These are phyloP conservation scores for Beauveria asiatica DNA, from an alignment of 2,329 filamentous ascomycete species.

Conservation along the genomic window DNA sequence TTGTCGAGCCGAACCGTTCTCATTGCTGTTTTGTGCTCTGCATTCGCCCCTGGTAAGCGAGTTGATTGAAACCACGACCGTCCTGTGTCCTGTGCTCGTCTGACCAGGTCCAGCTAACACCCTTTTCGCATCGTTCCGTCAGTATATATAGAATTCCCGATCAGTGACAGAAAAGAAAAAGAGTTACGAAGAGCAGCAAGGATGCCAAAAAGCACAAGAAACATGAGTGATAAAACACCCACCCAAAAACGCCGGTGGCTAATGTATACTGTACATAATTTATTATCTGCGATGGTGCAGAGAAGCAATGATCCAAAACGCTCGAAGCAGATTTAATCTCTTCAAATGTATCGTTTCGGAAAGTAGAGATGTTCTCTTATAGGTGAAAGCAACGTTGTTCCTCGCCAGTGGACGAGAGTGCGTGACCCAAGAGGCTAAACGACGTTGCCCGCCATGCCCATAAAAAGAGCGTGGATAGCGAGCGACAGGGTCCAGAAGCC, in stretches of 20 bases:
- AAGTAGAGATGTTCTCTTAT: neutral
- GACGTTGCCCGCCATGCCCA: slow-evolving; percentile 84
- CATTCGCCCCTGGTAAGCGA: neutral
- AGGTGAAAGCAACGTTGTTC: neutral
- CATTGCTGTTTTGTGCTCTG: neutral
- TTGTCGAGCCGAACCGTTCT: neutral
- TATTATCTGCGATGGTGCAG: neutral
- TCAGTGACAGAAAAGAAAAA: neutral
- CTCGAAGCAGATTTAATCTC: neutral
- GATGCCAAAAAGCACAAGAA: neutral
- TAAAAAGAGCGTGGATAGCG: slow-evolving; percentile 85
- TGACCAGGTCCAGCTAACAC: neutral
- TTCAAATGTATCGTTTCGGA: neutral
- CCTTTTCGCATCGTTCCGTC: neutral
- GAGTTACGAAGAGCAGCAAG: neutral
- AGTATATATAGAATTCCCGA: neutral
- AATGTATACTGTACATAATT: neutral
- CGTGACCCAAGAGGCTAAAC: slow-evolving; percentile 28
- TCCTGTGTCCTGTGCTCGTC: neutral
- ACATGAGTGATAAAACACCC: neutral
- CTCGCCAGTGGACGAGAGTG: neutral
- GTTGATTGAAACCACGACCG: neutral
- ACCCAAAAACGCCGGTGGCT: neutral
- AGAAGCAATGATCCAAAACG: neutral
- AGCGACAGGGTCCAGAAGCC: slow-evolving; percentile 93